Conservation (phyloP, 2,329 filamentous ascomycete genomes). For the Metarhizium anisopliae region DNA sequence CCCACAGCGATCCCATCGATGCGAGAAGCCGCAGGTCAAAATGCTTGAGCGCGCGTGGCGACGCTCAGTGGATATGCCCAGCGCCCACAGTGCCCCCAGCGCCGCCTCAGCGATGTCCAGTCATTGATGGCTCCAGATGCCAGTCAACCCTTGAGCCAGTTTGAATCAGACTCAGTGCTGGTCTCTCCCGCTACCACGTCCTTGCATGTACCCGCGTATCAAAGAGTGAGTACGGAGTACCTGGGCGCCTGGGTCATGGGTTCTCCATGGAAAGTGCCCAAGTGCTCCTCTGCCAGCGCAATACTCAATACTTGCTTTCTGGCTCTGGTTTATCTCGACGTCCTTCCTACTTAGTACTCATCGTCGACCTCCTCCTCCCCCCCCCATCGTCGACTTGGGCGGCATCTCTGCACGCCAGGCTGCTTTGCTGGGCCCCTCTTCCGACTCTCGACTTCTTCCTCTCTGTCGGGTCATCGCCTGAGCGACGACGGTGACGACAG, state of each 20-base stretch:
- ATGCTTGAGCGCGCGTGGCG: neutral
- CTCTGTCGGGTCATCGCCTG: slow-evolving; percentile 23
- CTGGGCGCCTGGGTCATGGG: neutral
- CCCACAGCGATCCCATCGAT: neutral
- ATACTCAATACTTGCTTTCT: neutral
- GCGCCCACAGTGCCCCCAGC: too few relatives aligned
- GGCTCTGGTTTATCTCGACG: neutral
- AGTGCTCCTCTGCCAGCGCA: neutral
- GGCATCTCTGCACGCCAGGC: slow-evolving; percentile 4
- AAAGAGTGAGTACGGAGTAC: neutral
- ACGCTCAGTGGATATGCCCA: too few relatives aligned
- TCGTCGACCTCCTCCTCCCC: neutral
- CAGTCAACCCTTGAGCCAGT: too few relatives aligned
- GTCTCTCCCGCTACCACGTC: too few relatives aligned
- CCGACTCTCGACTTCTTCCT: slow-evolving; percentile 15
- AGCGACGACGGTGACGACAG: slow-evolving; percentile 23
- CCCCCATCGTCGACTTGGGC: neutral
- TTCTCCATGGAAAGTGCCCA: neutral
- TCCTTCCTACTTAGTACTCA: neutral
- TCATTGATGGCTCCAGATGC: too few relatives aligned
- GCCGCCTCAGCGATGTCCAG: too few relatives aligned
- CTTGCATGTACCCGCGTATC: neutral
- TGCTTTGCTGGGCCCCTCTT: slow-evolving; percentile 11
- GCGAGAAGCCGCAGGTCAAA: neutral
- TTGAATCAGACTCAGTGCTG: too few relatives aligned